Base-by-base conservation (phyloP, 2,329 filamentous ascomycete species). In the Fusarium aywerte region DNA sequence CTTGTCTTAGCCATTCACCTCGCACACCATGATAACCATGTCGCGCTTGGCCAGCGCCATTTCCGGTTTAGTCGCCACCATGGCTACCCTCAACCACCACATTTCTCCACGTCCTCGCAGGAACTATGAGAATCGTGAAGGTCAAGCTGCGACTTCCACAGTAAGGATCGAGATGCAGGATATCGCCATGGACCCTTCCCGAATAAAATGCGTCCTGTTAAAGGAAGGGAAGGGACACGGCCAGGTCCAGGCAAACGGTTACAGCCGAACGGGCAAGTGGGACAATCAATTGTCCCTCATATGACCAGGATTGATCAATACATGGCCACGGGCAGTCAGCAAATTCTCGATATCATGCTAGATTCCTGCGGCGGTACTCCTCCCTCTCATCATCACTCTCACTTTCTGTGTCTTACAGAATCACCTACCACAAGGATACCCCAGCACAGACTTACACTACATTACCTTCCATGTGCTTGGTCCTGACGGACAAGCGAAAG, bases 31-130 rank as follows among this genome's bases (percentile, higher is more conserved):
- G 58, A 47, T 36, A 45, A 32, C 40, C 52, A 49, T 49, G 58
- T 66, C 56, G 61, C 61, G 58, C 65, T 66, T 58, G 65, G 23
- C 62, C 57, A 51, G 50, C 59, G 62, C 67, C 67, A 62, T 72
- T 59, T 72, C 67, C 62, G 62, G 57, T 31, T 47, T 55, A 68
- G 64, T 67, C 54, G 64, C 59, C 45, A 65, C 59, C 45, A 65
- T 68, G 42, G 48, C 65, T 68, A 64, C 63, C 44, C 55, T 67
- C 62, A 60, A 67, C 69, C 68, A 71, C 64, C 67, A 68, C 42
- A 58, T 45, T 48, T 65, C 67, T 59, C 54, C 45, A 25, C 42
- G 16, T 21, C 42, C 20, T 44, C 18, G 18, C 44, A 50, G 40
- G 39, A 67, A 49, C 43, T 32, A 35, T 51, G 39, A 59, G 31